Percentiles rank a stretch among this genome's conserved stretches.
These are phyloP conservation scores for Tetrahymena thermophila DNA, from an alignment of 73 alveolate genomes.

Conservation along the genomic window DNA sequence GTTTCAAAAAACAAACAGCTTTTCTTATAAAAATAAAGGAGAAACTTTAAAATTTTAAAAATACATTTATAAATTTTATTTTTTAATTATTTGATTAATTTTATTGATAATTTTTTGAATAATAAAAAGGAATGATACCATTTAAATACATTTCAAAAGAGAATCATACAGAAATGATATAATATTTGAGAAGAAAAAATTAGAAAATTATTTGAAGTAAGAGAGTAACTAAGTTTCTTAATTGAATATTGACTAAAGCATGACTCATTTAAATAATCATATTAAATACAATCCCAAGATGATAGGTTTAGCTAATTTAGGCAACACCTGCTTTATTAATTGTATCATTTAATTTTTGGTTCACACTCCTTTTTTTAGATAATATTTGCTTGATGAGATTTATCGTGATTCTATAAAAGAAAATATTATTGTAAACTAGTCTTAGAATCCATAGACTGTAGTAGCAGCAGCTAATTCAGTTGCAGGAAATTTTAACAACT, in stretches of 20 bases:
- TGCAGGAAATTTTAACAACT: not conserved
- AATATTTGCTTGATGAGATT: conserved; percentile 20
- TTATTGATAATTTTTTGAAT: too few relatives aligned
- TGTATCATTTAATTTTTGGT: conserved; percentile 59
- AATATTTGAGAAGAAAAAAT: conserved; percentile 9
- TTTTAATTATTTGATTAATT: not conserved
- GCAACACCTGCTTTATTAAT: conserved; percentile 76
- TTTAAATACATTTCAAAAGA: conserved; percentile 1
- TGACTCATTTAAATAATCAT: not conserved
- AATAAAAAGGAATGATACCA: conserved; percentile 15
- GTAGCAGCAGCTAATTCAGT: not conserved
- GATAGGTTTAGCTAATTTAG: conserved; percentile 63
- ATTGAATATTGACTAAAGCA: conserved; percentile 5
- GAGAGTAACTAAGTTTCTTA: not conserved
- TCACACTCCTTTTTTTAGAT: conserved; percentile 55
- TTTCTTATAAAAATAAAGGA: too few relatives aligned
- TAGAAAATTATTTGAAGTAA: not conserved
- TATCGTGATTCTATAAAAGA: conserved; percentile 7
- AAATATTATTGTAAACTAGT: not conserved
- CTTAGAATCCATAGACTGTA: conserved; percentile 12
- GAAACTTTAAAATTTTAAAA: too few relatives aligned
- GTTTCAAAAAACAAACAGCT: too few relatives aligned
- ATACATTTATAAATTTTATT: too few relatives aligned
- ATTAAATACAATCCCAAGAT: conserved; percentile 5
- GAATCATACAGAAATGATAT: not conserved